A percentile compares a stretch with the other conserved stretches of the same genome.
Evolutionary conservation across 352 stramenopile genomes (phyloP).

Genomic region (Globisporangium nodosum): DNA sequence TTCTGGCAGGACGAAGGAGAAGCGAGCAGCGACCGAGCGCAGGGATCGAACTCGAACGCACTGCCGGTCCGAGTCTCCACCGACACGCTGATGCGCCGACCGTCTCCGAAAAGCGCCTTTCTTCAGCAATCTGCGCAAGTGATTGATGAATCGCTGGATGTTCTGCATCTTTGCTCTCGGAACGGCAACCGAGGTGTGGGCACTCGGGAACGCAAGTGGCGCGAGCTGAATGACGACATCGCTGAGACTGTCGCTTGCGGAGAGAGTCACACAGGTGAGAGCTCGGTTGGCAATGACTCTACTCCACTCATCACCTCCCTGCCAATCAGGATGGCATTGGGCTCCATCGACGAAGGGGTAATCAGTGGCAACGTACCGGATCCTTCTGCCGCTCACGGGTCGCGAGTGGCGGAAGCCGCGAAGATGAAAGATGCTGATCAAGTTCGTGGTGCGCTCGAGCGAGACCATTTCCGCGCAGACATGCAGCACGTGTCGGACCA

Average conservation of each 20-base stretch:
- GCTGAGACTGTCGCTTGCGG: background rate
- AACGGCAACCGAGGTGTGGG: background rate
- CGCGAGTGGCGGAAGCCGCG: slow-evolving; percentile 3
- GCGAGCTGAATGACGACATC: slow-evolving; percentile 1
- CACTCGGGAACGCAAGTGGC: slow-evolving; percentile 10
- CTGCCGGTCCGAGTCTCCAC: slow-evolving; percentile 32
- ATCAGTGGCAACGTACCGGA: background rate
- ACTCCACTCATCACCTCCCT: background rate
- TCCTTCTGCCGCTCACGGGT: background rate
- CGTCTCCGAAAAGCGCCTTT: slow-evolving; percentile 26
- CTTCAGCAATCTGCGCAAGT: slow-evolving; percentile 11
- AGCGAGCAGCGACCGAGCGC: background rate
- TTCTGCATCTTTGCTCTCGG: background rate
- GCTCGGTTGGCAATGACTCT: too few species aligned
- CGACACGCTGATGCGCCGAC: slow-evolving; percentile 28
- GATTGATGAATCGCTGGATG: background rate
- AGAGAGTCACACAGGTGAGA: background rate
- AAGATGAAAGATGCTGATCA: slow-evolving; percentile 12
- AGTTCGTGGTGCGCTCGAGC: slow-evolving; percentile 21
- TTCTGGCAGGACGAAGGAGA: slow-evolving; percentile 29
- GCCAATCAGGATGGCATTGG: slow-evolving; percentile 1
- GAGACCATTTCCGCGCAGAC: slow-evolving; percentile 23
- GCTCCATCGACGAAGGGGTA: slow-evolving; percentile 1
- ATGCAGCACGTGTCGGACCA: slow-evolving; percentile 18
- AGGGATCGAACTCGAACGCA: slow-evolving; percentile 7